Evolutionary conservation across 805 yeast genomes (phyloP), one percentile per base, ranked within the genome.

Genomic region (Saccharomyces jurei): DNA sequence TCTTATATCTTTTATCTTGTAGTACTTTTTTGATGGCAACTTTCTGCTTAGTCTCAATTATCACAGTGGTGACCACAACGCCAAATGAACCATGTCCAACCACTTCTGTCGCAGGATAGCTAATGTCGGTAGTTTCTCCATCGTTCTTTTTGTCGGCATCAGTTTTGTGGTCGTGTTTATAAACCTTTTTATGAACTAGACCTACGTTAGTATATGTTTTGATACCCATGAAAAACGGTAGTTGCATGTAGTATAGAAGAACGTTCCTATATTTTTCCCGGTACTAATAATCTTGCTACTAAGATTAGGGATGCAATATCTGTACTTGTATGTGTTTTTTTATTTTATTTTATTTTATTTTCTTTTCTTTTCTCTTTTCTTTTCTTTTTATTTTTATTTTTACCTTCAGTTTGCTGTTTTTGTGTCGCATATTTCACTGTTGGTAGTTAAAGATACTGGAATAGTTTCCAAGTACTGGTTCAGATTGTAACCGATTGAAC

Each of bases 11-110:
- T 65, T 84, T 87, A 71, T 91, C 98, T 68, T 92, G 97, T 22
- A 91, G 77, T 26, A 91, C 98, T 60, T 95, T 81, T 71, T 91
- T 91, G 67, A 92, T 88, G 52, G 97, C 98, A 27, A 91, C 92
- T 49, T 82, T 81, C 60, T 83, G 86, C 55, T 86, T 82, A 25
- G 84, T 77, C 14, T 91, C 89, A 56, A 80, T 64, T 44, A 91
- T 74, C 58, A 80, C 82, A 6, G 96, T 88, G 63, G 87, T 94
- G 68, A 88, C 89, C 25, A 91, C 98, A 44, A 89, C 90, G 1
- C 98, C 98, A 74, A 91, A 91, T 21, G 97, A 90, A 9, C 98
- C 98, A 70, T 87, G 94, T 26, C 97, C 98, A 49, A 90, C 94
- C 80, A 90, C 89, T 60, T 87, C 84, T 50, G 86, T 80, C 65